phyloP scores from a whole-genome alignment of 2,329 filamentous ascomycete genomes.

The Laburnicola sp. region DNA sequence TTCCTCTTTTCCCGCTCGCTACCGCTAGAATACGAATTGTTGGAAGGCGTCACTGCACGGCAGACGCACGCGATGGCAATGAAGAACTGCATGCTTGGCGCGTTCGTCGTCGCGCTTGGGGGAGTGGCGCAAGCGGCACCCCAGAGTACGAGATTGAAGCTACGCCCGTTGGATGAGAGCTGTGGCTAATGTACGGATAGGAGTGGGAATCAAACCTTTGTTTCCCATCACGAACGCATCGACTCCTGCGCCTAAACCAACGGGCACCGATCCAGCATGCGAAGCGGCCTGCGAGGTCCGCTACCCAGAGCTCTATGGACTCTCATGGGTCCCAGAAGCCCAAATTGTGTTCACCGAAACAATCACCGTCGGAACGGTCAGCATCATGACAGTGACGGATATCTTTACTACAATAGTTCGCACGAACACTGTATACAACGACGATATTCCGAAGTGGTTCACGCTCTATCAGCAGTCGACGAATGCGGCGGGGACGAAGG shows the following conservation, averaged over 20 bases:
- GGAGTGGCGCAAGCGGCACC: slow-evolving; percentile 14
- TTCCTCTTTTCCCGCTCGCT: slow-evolving; percentile 7
- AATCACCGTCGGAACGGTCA: slow-evolving; percentile 23
- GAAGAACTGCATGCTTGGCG: slow-evolving; percentile 6
- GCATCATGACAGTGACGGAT: slow-evolving; percentile 12
- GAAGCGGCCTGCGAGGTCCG: slow-evolving; percentile 8
- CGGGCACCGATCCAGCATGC: slow-evolving; percentile 2
- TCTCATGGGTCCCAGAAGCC: slow-evolving; percentile 22
- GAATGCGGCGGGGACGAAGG: slow-evolving; percentile 13
- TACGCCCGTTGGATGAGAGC: neutral
- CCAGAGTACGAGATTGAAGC: slow-evolving; percentile 10
- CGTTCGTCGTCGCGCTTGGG: slow-evolving; percentile 1
- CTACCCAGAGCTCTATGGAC: slow-evolving; percentile 10
- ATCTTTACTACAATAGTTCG: neutral
- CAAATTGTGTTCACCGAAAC: slow-evolving; percentile 21
- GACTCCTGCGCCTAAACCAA: slow-evolving; percentile 6
- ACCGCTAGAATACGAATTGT: neutral
- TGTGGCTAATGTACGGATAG: slow-evolving; percentile 4
- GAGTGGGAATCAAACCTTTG: slow-evolving; percentile 4
- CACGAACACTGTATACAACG: slow-evolving; percentile 8
- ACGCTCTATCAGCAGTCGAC: slow-evolving; percentile 10
- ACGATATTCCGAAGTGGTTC: slow-evolving; percentile 10
- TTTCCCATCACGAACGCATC: slow-evolving; percentile 5
- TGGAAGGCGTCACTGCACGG: neutral
- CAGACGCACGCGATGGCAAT: slow-evolving; percentile 2